A percentile compares a stretch with the other conserved stretches of the same genome.
Conservation (phyloP, 768 basidiomycete genomes). For the Jaapia argillacea region DNA sequence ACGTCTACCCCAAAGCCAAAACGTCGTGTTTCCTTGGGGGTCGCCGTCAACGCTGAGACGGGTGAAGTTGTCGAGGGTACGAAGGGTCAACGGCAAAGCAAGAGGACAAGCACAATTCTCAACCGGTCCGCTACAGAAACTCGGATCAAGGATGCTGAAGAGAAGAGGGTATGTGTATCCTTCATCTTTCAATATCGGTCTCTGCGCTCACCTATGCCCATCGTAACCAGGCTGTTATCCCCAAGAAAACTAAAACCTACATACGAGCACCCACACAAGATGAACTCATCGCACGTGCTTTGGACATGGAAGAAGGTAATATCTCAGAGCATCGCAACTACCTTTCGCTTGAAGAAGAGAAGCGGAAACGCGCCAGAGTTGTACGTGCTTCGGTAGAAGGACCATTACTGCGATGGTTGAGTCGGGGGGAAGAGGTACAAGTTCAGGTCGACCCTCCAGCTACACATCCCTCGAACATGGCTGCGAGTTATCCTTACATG, state of each 20-base stretch:
- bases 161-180: constrained; percentile 39
- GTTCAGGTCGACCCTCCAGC: constrained; percentile 30
- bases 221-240: constrained; percentile 26
- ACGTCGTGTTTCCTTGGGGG: constrained; percentile 45
- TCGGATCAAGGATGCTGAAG: constrained; percentile 53
- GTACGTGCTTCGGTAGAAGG: constrained; percentile 54
- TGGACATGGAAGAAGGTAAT: constrained; percentile 85
- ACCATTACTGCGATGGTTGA: constrained; percentile 64
- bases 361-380: constrained; percentile 55
- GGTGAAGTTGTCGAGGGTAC: constrained; percentile 39
- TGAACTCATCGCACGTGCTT: constrained; percentile 74
- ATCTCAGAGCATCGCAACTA: constrained; percentile 71
- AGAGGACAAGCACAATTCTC: constrained; percentile 57
- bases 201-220: neutral
- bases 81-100: constrained; percentile 39
- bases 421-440: constrained; percentile 47
- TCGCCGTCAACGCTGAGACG: constrained; percentile 48
- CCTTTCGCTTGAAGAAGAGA: constrained; percentile 73
- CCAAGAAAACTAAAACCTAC: constrained; percentile 42
- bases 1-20: constrained; percentile 22
- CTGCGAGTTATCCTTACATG: neutral
- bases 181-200: too few species aligned
- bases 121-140: constrained; percentile 60
- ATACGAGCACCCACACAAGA: constrained; percentile 55
- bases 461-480: constrained; percentile 6